Evolutionary conservation across 305 asterid genomes (phyloP).

Genomic region (Solanum hybrid): DNA sequence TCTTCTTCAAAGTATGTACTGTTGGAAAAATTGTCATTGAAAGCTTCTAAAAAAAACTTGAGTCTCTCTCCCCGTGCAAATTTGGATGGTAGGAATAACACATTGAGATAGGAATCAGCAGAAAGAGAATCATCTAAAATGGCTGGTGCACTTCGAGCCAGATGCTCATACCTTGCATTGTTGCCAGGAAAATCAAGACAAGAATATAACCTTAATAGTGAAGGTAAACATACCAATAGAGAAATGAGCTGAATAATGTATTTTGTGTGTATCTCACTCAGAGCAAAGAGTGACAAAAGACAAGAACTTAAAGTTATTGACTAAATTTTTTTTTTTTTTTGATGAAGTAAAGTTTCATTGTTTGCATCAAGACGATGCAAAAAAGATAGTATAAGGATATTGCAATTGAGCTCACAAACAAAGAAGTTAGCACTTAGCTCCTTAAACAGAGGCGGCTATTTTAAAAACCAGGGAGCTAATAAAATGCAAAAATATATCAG

Average conservation of each 20-base stretch:
- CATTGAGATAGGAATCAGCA: conserved; percentile 97
- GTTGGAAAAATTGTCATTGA: conserved; percentile 40
- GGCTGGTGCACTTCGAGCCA: conserved; percentile 96
- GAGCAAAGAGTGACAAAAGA: background rate
- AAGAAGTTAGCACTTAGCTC: background rate
- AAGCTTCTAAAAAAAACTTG: conserved; percentile 56
- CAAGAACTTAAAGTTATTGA: background rate
- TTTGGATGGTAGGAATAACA: conserved; percentile 92
- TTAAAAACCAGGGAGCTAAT: background rate
- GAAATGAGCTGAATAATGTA: background rate
- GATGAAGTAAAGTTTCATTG: background rate
- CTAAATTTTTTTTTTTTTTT: background rate
- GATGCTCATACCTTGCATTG: conserved; percentile 72
- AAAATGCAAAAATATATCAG: background rate
- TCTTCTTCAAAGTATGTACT: conserved; percentile 53
- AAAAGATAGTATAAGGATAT: background rate
- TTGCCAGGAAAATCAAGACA: background rate
- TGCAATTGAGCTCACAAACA: background rate
- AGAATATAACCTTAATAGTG: background rate
- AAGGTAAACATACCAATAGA: background rate
- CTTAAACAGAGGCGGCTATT: background rate
- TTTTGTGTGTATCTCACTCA: background rate
- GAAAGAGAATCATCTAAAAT: conserved; percentile 95
- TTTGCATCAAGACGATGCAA: background rate
- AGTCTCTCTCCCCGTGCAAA: conserved; percentile 96